A percentile compares a stretch with the other conserved stretches of the same genome.
phyloP scores from a whole-genome alignment of 768 basidiomycete species.

The Lactarius deliciosus region DNA sequence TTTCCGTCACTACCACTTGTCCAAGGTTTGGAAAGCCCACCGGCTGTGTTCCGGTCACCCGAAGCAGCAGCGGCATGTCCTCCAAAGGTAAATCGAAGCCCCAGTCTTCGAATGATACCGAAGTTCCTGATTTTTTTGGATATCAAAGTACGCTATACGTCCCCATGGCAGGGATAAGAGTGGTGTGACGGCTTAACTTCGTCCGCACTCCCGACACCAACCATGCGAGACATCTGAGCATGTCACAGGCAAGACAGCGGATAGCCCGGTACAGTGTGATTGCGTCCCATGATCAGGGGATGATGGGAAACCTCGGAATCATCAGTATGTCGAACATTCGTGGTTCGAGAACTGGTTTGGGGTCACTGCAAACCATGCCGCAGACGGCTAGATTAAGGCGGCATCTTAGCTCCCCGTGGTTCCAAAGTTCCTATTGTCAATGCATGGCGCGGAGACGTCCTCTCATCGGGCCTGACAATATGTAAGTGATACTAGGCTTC shows the following conservation, averaged over 20 bases:
- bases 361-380: constrained; percentile 49
- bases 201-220: constrained; percentile 53
- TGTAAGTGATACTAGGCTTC: constrained; percentile 60
- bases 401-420: constrained; percentile 14
- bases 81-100: constrained; percentile 61
- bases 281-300: constrained; percentile 60
- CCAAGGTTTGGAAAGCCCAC: constrained; percentile 65
- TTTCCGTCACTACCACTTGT: constrained; percentile 68
- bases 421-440: constrained; percentile 39
- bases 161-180: constrained; percentile 71
- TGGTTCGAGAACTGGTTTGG: constrained; percentile 79
- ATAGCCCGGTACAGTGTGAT: constrained; percentile 83
- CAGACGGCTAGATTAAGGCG: constrained; percentile 89
- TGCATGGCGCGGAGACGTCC: constrained; percentile 84
- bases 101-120: constrained; percentile 71
- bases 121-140: constrained; percentile 74
- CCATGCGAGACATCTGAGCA: constrained; percentile 49
- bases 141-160: constrained; percentile 57
- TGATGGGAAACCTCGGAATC: constrained; percentile 73
- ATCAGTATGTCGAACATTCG: constrained; percentile 96
- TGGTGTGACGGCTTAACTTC: constrained; percentile 68
- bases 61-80: constrained; percentile 74
- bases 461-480: constrained; percentile 71
- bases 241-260: constrained; percentile 71
- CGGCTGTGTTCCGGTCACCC: constrained; percentile 1